Evolutionary conservation across 805 yeast species (phyloP).

Genomic region (Komagataella pseudopastoris): DNA sequence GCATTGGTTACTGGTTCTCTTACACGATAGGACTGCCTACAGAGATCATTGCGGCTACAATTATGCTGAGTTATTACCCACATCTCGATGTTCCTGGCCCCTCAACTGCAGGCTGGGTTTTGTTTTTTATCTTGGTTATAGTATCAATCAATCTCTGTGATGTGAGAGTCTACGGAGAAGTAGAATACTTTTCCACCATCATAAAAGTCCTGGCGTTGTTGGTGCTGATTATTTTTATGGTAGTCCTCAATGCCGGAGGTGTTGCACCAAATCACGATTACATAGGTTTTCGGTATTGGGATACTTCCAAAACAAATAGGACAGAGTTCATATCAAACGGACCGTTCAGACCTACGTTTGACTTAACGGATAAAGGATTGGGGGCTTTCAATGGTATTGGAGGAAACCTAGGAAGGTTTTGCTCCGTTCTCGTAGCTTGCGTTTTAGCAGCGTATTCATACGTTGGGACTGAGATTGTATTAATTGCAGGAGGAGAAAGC

Average conservation of each 20-base stretch:
- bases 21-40: conserved; percentile 65
- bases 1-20: conserved; percentile 63
- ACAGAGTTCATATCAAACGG: conserved; percentile 45
- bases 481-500: conserved; percentile 81
- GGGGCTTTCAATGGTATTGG: conserved; percentile 42
- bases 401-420: conserved; percentile 46
- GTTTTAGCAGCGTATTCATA: conserved; percentile 62
- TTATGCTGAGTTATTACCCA: conserved; percentile 59
- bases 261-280: conserved; percentile 22
- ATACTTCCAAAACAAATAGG: conserved; percentile 31
- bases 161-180: conserved; percentile 62
- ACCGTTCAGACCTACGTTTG: conserved; percentile 60
- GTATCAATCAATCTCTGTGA: conserved; percentile 46
- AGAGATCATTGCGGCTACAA: conserved; percentile 69
- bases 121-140: conserved; percentile 37
- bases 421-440: conserved; percentile 47
- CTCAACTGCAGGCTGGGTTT: conserved; percentile 54
- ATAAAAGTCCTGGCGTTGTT: conserved; percentile 41
- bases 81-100: conserved; percentile 34
- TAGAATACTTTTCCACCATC: conserved; percentile 51
- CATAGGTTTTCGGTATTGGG: conserved; percentile 68
- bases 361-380: conserved; percentile 32
- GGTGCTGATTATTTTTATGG: conserved; percentile 46
- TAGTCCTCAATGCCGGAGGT: conserved; percentile 49
- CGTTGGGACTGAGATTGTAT: conserved; percentile 73